Evolutionary conservation across 495 filamentous ascomycete genomes (phyloP), one percentile per base, ranked within the genome.

Genomic region (Cladorrhinum samala): DNA sequence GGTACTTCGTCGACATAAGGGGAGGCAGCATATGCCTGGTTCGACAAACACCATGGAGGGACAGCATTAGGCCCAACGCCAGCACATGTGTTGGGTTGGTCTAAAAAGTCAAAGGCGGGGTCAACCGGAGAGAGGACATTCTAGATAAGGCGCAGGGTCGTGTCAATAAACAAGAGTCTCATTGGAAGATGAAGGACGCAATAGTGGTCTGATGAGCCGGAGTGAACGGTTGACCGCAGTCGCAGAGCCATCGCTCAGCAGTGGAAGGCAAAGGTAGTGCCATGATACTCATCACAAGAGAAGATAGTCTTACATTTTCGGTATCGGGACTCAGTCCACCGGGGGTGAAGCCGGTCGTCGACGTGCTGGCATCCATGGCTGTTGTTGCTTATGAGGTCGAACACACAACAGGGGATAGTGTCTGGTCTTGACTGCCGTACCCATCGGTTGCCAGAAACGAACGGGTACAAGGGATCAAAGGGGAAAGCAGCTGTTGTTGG

Each of bases 1-100:
- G 46, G 18, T 23, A 45, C n/a, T 20, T 48, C 45, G 39, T 48
- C 52, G 19, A 54, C 9, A 33, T 42, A 54, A 13, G 52, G n/a
- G 14, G 52, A 54, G 16, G 33, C 3, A 3, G 51, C 20, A 24
- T 42, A 54, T 44, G 43, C 9, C 4, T 41, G 18, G 19, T 49
- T 44, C 14, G 52, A 36, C 13, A 37, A 44, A 36, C 52, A 49
- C 52, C 52, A 54, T 16, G 52, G n/a, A n/a, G n/a, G 21, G 7
- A 54, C 45, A 14, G 23, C 13, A 36, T 49, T 38, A 20, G 39
- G 16, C 18, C 37, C 52, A 6, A 42, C 3, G 6, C 36, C 33
- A 5, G 27, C 27, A 11, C 27, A 33, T 33, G 11, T 33, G 27
- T 11, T 11, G 16, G 8, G 8, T 30, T 33, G 23, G 19, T 33